These are phyloP conservation scores for Chalaropsis thielavioides DNA, from an alignment of 2,329 filamentous ascomycete species.

Conservation along the genomic window DNA sequence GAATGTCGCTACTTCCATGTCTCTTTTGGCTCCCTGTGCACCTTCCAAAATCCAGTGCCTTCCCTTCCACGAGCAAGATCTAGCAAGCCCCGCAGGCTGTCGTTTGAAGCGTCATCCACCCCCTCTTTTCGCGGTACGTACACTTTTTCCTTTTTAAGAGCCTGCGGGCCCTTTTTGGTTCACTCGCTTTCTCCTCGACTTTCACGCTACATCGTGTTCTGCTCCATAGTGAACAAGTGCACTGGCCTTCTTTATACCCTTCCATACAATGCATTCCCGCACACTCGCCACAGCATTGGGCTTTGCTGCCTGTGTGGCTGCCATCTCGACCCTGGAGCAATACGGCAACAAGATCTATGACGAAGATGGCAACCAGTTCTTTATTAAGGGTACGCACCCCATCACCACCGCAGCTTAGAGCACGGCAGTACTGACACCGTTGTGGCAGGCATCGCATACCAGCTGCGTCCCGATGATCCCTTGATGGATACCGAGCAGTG, in stretches of 20 bases:
- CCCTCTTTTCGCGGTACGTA: not conserved
- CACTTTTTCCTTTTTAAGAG: not conserved
- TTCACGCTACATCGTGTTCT: not conserved
- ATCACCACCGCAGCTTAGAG: conserved; percentile 9
- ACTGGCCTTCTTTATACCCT: not conserved
- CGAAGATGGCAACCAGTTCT: conserved; percentile 67
- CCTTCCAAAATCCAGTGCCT: not conserved
- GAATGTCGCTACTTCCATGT: conserved; percentile 1
- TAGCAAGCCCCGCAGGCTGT: not conserved
- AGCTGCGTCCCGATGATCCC: conserved; percentile 47
- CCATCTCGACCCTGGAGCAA: conserved; percentile 36
- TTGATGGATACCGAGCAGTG: conserved; percentile 65
- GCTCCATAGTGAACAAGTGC: not conserved
- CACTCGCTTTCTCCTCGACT: not conserved
- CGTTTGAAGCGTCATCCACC: not conserved
- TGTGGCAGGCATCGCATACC: conserved; percentile 55
- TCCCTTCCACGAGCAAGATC: not conserved
- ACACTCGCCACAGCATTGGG: not conserved
- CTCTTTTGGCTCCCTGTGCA: not conserved
- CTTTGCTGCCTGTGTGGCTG: conserved; percentile 25
- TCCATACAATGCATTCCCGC: not conserved
- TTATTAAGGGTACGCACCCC: conserved; percentile 54
- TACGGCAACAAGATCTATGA: conserved; percentile 78
- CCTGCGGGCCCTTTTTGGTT: not conserved
- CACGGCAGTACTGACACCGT: not conserved